Percentiles rank a stretch among this genome's conserved stretches.
These are phyloP conservation scores for Tricholoma terreum DNA, from an alignment of 768 basidiomycete genomes.

Conservation along the genomic window DNA sequence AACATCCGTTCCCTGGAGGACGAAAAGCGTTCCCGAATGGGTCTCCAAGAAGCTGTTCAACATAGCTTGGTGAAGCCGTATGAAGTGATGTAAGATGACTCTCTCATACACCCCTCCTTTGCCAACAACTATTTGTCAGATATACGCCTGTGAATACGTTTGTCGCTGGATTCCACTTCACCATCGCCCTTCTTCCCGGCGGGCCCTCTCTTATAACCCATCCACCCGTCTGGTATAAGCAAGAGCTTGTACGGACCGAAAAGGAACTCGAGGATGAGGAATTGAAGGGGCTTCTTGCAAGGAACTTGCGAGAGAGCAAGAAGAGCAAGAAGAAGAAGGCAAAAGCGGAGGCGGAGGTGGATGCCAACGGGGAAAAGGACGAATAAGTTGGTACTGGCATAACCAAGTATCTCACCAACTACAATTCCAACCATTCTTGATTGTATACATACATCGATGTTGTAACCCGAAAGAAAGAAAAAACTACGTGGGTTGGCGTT, in stretches of 20 bases:
- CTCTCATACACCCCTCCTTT: constrained; percentile 4
- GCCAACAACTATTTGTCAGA: constrained; percentile 31
- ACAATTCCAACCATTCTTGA: neutral
- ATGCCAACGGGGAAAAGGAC: constrained; percentile 34
- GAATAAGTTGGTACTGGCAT: constrained; percentile 19
- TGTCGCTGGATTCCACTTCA: constrained; percentile 97
- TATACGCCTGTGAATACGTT: constrained; percentile 81
- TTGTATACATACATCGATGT: neutral
- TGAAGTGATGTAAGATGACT: constrained; percentile 76
- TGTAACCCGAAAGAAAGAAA: neutral
- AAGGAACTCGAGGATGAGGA: constrained; percentile 89
- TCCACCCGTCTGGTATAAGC: constrained; percentile 89
- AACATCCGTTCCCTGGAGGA: constrained; percentile 92
- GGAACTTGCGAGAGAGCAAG: constrained; percentile 83
- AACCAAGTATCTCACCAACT: neutral
- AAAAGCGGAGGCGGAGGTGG: constrained; percentile 54
- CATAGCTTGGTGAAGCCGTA: constrained; percentile 93
- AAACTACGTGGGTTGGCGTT: constrained; percentile 14
- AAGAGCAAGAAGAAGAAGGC: constrained; percentile 89
- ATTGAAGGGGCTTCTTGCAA: constrained; percentile 72
- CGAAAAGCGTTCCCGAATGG: constrained; percentile 93
- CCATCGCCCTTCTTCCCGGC: constrained; percentile 85
- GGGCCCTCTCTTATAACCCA: constrained; percentile 88
- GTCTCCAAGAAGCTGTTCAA: constrained; percentile 92
- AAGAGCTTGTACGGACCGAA: constrained; percentile 85